Evolutionary conservation across 2,329 filamentous ascomycete species (phyloP), one percentile per base, ranked within the genome.

Genomic region (Alternaria conjuncta): DNA sequence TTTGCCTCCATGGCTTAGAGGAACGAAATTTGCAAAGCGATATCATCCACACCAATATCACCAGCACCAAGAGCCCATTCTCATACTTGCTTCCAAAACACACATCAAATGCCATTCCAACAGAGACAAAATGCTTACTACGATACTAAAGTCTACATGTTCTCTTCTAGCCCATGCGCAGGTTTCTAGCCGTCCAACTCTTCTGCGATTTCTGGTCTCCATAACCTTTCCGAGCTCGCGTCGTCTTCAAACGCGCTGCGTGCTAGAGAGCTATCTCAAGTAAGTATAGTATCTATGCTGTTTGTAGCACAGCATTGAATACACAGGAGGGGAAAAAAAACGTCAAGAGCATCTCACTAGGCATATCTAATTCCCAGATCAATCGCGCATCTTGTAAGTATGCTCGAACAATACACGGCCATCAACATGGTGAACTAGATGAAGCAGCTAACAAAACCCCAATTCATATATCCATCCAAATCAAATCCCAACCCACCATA

Each of bases 371-470:
- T 41, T 18, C 15, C 8, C 15, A n/a, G 15, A 41, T 41, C 7
- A 41, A 0, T n/a, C 32, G 3, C 3, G 0, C 4, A 41, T n/a
- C 4, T 41, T 10, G 0, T 10, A 0, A 5, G 15, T 36, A 36
- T 15, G 4, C 30, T 36, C 13, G 13, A 36, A 36, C 13, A 15
- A 15, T 13, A 36, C 30, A 36, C 7, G 7, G 13, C 30, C 13
- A 36, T 36, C 15, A 41, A 0, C 32, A 41, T 18, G 5, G 4
- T 41, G 15, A 7, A 41, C 15, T 6, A 2, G 5, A n/a, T 18
- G 15, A 41, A 2, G 8, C 32, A 41, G 15, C 6, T 5, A 41
- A n/a, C 32, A n/a, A n/a, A 10, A 10, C 9, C 9, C 32, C 32
- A 41, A 41, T 41, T 5, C 32, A 1, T 41, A 5, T 9, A 32